Evolutionary conservation across 805 yeast genomes (phyloP), one percentile per base, ranked within the genome.

Genomic region (Candida pseudoglaebosa): DNA sequence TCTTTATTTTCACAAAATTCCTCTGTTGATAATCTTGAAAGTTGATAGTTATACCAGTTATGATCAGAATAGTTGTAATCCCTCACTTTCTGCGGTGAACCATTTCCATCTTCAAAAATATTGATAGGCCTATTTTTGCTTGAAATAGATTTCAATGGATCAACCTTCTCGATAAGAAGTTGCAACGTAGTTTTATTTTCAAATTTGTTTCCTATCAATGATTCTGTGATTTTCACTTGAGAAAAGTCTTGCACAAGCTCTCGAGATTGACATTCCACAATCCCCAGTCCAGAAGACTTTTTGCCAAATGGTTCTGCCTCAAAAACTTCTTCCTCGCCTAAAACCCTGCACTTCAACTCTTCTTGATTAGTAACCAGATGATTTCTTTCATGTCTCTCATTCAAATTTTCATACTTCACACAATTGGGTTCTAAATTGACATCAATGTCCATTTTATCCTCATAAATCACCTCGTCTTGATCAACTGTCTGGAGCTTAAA

Each of bases 401-500:
- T n/a, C n/a, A 12, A 8, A 8, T 12, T 12, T 22, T 22, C 26
- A 22, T 12, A 12, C 8, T 22, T 22, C 10, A 8, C 26, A 22
- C 10, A 22, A 22, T 8, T 12, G 26, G 26, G 26, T 22, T 8
- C 26, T 8, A 22, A 22, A 8, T 8, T 8, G 26, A 20, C 35
- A 28, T 84, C 95, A 9, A 58, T 46, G 46, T 83, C 90, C 38
- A 90, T 74, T 42, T 74, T 74, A 39, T 75, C 72, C 33, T 71
- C 57, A 34, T 88, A 69, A 41, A 77, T 67, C 14, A n/a, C 16
- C 29, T 19, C 19, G 13, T 21, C 26, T 28, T 32, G 29, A 14
- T 36, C 29, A 21, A 6, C 16, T 10, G 15, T 13, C 13, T 6
- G 24, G 17, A 6, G 24, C 20, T 19, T 12, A 28, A 10, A 14